A percentile compares a stretch with the other conserved stretches of the same genome.
Evolutionary conservation across 441 rosid species (phyloP).

Genomic region (Corymbia citriodora): DNA sequence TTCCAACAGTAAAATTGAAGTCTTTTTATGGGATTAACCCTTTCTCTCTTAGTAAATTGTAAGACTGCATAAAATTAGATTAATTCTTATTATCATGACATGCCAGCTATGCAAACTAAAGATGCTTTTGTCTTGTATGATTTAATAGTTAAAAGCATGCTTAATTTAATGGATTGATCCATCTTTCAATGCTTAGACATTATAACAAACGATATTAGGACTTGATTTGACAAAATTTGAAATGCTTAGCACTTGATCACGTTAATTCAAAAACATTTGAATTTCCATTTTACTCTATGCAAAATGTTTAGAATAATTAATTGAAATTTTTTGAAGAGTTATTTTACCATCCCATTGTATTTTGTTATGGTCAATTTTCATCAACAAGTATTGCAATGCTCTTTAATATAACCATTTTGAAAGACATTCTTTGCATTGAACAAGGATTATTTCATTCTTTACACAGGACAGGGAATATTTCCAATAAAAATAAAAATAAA

Average conservation of each 20-base stretch:
- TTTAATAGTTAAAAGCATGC: not conserved
- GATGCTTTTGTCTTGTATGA: not conserved
- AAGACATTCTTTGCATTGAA: not conserved
- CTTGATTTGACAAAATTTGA: not conserved
- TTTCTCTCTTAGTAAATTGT: not conserved
- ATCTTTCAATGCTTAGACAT: not conserved
- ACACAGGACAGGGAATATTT: not conserved
- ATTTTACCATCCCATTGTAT: not conserved
- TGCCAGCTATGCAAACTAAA: not conserved
- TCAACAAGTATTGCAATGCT: not conserved
- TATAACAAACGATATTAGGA: not conserved
- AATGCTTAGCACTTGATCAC: rapidly evolving
- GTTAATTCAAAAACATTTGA: not conserved
- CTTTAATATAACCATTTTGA: not conserved
- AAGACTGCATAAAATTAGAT: not conserved
- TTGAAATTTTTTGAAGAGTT: not conserved
- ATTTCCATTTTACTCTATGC: not conserved
- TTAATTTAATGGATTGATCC: not conserved
- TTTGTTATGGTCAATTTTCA: not conserved
- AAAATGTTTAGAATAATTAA: not conserved
- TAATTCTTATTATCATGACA: not conserved
- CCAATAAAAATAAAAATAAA: too few species aligned
- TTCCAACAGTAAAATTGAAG: not conserved
- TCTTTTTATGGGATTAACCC: not conserved
- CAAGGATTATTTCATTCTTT: not conserved